Percentiles rank a stretch among this genome's conserved stretches.
These are phyloP conservation scores for Tephrocybe sp. DNA, from an alignment of 768 basidiomycete genomes.

Conservation along the genomic window DNA sequence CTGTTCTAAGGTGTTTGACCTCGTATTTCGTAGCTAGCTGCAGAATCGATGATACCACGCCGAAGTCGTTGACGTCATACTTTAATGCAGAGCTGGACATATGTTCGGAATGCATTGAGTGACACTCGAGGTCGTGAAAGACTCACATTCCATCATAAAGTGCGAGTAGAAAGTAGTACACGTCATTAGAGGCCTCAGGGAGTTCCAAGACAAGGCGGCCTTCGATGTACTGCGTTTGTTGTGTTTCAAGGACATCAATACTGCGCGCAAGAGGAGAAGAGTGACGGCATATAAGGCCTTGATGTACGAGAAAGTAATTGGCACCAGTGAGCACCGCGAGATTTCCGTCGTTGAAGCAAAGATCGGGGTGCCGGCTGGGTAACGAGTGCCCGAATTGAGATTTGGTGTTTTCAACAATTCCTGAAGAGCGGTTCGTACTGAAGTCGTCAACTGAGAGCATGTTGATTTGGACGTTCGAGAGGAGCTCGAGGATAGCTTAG, in stretches of 20 bases:
- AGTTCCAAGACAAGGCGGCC: slow-evolving; percentile 57
- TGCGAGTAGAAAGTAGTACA: slow-evolving; percentile 59
- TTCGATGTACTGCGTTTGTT: slow-evolving; percentile 41
- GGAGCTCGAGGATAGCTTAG: not conserved
- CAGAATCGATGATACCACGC: slow-evolving; percentile 54
- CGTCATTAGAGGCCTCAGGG: slow-evolving; percentile 54
- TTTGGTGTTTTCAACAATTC: slow-evolving; percentile 12
- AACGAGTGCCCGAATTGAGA: slow-evolving; percentile 7
- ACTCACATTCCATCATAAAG: slow-evolving; percentile 75
- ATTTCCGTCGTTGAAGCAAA: slow-evolving; percentile 73
- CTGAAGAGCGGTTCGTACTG: slow-evolving; percentile 45
- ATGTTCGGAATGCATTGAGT: slow-evolving; percentile 15
- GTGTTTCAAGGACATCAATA: slow-evolving; percentile 32
- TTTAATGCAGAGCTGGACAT: slow-evolving; percentile 42
- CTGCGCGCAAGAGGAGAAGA: slow-evolving; percentile 49
- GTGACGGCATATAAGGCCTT: slow-evolving; percentile 63
- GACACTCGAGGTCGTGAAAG: not conserved
- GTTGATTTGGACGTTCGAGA: not conserved
- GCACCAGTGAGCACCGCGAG: slow-evolving; percentile 57
- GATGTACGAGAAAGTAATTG: slow-evolving; percentile 70
- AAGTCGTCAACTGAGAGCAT: slow-evolving; percentile 35
- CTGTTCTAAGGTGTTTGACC: slow-evolving; percentile 55
- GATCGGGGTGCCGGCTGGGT: slow-evolving; percentile 45
- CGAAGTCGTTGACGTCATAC: slow-evolving; percentile 51
- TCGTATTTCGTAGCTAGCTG: slow-evolving; percentile 65